A percentile compares a stretch with the other conserved stretches of the same genome.
Conservation (phyloP, 371 early-diverging fungal species). For the Rhizopus delemar region DNA sequence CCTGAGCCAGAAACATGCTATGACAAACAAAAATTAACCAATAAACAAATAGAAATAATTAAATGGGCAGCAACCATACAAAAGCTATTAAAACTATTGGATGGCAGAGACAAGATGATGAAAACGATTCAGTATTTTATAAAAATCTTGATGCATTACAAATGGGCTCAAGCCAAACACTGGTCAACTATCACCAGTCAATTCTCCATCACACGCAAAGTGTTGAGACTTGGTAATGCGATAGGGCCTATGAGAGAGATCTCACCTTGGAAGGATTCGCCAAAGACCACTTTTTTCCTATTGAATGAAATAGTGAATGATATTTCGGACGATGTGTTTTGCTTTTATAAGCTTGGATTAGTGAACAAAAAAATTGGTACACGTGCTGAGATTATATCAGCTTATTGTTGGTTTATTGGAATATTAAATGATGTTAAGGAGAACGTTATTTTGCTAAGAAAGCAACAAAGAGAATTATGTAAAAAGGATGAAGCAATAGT, state of each 20-base stretch:
- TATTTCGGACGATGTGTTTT: slow-evolving; percentile 74
- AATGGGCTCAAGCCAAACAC: slow-evolving; percentile 41
- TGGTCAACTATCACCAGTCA: slow-evolving; percentile 62
- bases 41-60: neutral
- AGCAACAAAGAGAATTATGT: neutral
- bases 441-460: slow-evolving; percentile 19
- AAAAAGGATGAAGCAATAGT: too few relatives aligned
- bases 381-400: slow-evolving; percentile 53
- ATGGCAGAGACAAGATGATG: slow-evolving; percentile 83
- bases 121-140: slow-evolving; percentile 76
- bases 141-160: slow-evolving; percentile 63
- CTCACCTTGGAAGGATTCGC: slow-evolving; percentile 23
- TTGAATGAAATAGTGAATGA: slow-evolving; percentile 59
- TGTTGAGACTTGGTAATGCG: slow-evolving; percentile 68
- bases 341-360: slow-evolving; percentile 70
- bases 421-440: slow-evolving; percentile 55
- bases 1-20: neutral
- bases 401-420: slow-evolving; percentile 64
- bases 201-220: slow-evolving; percentile 74
- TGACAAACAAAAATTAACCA: neutral
- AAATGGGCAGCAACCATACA: slow-evolving; percentile 10
- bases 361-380: slow-evolving; percentile 42
- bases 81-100: slow-evolving; percentile 47
- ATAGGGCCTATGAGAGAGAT: slow-evolving; percentile 60
- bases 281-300: slow-evolving; percentile 17